Base-by-base conservation (phyloP, 257 asterid species). In the Capsicum chinense region DNA sequence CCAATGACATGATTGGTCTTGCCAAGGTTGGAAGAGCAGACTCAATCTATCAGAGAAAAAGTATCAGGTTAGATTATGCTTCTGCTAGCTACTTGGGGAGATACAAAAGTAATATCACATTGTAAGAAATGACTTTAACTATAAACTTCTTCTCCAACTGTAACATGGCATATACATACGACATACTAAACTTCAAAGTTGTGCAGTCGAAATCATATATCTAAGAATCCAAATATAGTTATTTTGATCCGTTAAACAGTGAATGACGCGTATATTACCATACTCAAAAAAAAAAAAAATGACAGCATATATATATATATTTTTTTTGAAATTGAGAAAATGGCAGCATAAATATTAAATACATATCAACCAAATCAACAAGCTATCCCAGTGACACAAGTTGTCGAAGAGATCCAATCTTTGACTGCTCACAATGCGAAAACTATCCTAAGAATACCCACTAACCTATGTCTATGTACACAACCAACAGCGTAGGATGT, bases 1-100 rank as follows among this genome's bases (percentile, higher is more conserved):
- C 98, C 89, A 97, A 89, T 33, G 98, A 95, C 97, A 97, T 93
- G 64, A 97, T 97, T 48, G 99, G 99, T 90, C 91, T 92, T 82
- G 97, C 95, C 81, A 97, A 94, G 86, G 94, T 90, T 62, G 99
- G 99, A 85, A 97, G 87, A 50, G 97, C 98, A 82, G 98, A 91
- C 90, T 97, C 99, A 84, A 97, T 97, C 99, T 97, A 85, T 79
- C 84, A 90, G 84, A 88, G 88, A 83, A 86, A 79, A 88, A 86
- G 85, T 57, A 59, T 21, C 70, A 86, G 13, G 85, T 68, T 83
- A 83, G 73, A n/a, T 33, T 79, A 33, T 64, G 42, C 39, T 39
- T 42, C 63, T 3, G 54, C 44, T 67, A 82, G 67, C 50, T 21
- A 26, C 44, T 19, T 52, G 47, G 58, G 14, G 62, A 21, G 44